Evolutionary conservation across 352 stramenopile species (phyloP).

Genomic region (Thalassiosira hispida): DNA sequence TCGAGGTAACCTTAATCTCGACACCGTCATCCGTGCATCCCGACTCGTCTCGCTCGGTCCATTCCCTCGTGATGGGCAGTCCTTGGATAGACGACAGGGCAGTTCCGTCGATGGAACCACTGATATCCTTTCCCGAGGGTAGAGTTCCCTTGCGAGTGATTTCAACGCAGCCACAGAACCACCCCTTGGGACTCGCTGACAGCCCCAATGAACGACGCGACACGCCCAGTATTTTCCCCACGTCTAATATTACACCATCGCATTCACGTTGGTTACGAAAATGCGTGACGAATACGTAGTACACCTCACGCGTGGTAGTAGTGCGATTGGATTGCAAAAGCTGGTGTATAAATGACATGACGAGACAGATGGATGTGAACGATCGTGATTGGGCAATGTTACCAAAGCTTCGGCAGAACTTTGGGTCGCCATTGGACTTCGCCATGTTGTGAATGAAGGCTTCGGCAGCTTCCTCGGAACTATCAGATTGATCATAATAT

Average conservation of each 20-base stretch:
- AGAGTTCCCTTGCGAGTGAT: constrained; percentile 54
- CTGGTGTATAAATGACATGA: constrained; percentile 78
- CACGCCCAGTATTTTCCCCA: constrained; percentile 62
- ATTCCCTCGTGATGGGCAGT: constrained; percentile 74
- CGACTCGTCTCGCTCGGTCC: constrained; percentile 48
- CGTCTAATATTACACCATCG: constrained; percentile 78
- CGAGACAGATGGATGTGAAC: constrained; percentile 71
- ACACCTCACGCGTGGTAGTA: constrained; percentile 81
- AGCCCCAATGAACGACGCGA: constrained; percentile 68
- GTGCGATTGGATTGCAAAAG: constrained; percentile 68
- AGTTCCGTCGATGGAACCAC: constrained; percentile 64
- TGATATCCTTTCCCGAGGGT: constrained; percentile 42
- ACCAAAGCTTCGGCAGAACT: constrained; percentile 35
- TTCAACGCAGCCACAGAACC: constrained; percentile 64
- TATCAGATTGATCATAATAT: constrained; percentile 10
- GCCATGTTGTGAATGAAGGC: not conserved
- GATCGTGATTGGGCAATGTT: constrained; percentile 66
- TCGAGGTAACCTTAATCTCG: constrained; percentile 40
- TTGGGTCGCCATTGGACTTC: constrained; percentile 19
- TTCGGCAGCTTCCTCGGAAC: constrained; percentile 21
- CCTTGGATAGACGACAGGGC: constrained; percentile 68
- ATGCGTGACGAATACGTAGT: constrained; percentile 84
- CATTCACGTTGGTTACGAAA: constrained; percentile 82
- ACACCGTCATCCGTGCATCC: constrained; percentile 41
- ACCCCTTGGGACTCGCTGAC: constrained; percentile 78